Conservation (phyloP, 805 yeast species). For the Barnettozyma pratensis region DNA sequence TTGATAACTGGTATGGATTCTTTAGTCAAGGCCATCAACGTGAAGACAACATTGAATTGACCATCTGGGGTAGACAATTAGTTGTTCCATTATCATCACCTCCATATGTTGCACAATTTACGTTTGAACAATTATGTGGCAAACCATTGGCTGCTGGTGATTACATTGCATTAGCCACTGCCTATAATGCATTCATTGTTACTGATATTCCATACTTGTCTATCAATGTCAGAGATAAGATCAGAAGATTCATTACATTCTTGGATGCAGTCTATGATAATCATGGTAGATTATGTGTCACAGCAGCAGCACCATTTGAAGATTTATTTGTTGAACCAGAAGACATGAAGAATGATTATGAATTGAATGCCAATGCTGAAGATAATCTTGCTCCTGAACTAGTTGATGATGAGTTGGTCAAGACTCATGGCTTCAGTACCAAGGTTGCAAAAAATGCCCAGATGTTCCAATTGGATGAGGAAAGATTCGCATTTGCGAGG, state of each 20-base stretch:
- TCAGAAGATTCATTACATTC: constrained; percentile 89
- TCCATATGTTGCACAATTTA: constrained; percentile 81
- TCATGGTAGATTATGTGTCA: constrained; percentile 81
- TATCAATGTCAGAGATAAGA: constrained; percentile 71
- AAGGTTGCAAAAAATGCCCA: constrained; percentile 64
- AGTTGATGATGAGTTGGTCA: constrained; percentile 57
- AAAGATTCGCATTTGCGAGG: constrained; percentile 93
- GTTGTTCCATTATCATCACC: constrained; percentile 72
- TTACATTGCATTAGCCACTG: constrained; percentile 73
- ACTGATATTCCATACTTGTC: constrained; percentile 90
- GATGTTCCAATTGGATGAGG: constrained; percentile 89
- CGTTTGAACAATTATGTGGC: constrained; percentile 85
- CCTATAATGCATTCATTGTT: constrained; percentile 74
- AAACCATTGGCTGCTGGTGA: constrained; percentile 90
- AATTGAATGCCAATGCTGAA: constrained; percentile 18
- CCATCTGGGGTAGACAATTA: constrained; percentile 87
- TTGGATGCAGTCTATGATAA: constrained; percentile 94
- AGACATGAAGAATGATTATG: constrained; percentile 35
- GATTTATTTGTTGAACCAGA: constrained; percentile 85
- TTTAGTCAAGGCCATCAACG: constrained; percentile 58
- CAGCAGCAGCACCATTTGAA: constrained; percentile 80
- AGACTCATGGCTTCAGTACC: constrained; percentile 72
- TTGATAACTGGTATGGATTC: constrained; percentile 71
- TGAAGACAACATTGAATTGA: constrained; percentile 33
- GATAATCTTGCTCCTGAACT: constrained; percentile 25